A percentile compares a stretch with the other conserved stretches of the same genome.
Evolutionary conservation across 2,329 filamentous ascomycete genomes (phyloP).

Genomic region (Paraconiothyrium sp.): DNA sequence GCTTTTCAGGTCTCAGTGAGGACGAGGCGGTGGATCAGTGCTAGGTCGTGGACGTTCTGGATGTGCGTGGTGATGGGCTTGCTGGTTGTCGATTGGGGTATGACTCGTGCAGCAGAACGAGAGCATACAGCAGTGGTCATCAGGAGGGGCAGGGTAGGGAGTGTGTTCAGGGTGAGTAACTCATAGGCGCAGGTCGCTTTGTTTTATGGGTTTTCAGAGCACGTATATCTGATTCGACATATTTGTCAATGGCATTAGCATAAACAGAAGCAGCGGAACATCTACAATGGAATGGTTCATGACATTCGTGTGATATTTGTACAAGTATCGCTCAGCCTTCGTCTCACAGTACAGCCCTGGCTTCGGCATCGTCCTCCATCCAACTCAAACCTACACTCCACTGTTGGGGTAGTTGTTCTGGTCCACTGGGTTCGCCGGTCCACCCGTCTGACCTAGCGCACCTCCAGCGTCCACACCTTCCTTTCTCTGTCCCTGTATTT

Average conservation of each 20-base stretch:
- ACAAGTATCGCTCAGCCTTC: neutral
- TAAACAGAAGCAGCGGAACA: too few species aligned
- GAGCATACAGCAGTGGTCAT: neutral
- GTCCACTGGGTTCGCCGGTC: slow-evolving; percentile 52
- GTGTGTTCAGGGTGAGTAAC: too few species aligned
- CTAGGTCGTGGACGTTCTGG: neutral
- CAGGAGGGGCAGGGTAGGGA: neutral
- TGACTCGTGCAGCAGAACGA: neutral
- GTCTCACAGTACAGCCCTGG: too few species aligned
- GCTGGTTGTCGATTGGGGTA: neutral
- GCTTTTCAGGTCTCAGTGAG: neutral
- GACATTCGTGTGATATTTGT: too few species aligned
- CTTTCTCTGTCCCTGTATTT: slow-evolving; percentile 51
- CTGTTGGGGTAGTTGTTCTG: slow-evolving; percentile 39
- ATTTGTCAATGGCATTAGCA: too few species aligned
- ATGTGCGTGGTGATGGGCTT: neutral
- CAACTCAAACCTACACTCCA: slow-evolving; percentile 20
- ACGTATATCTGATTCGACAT: too few species aligned
- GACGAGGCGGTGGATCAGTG: too few species aligned
- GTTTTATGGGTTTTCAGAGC: too few species aligned
- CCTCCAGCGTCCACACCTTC: slow-evolving; percentile 53
- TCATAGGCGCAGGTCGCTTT: too few species aligned
- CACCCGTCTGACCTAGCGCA: slow-evolving; percentile 56
- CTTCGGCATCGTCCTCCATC: neutral
- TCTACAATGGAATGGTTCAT: too few species aligned